Evolutionary conservation across 176 grass and related monocot genomes (phyloP).

Genomic region (Thinopyrum elongatum): DNA sequence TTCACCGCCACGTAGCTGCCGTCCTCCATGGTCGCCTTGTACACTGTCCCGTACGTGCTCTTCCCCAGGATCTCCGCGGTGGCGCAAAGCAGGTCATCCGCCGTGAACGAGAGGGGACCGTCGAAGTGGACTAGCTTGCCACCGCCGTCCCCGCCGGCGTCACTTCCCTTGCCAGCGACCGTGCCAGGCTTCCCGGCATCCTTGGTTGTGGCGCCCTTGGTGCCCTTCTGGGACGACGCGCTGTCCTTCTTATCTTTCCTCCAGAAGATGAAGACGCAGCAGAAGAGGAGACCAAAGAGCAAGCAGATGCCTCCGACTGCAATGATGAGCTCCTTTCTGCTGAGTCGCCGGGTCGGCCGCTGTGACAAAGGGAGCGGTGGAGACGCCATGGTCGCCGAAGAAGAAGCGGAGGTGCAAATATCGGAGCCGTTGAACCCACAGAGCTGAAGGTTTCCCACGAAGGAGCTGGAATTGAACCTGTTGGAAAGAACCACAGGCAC

Average conservation of each 20-base stretch:
- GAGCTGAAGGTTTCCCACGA: conserved; percentile 76
- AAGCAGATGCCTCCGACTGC: conserved; percentile 58
- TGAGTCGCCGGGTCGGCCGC: conserved; percentile 47
- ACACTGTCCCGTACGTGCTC: conserved; percentile 96
- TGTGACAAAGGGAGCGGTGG: conserved; percentile 35
- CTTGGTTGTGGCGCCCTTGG: conserved; percentile 23
- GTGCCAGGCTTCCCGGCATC: conserved; percentile 43
- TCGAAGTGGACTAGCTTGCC: conserved; percentile 92
- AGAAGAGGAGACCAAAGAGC: conserved; percentile 67
- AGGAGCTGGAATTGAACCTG: conserved; percentile 92
- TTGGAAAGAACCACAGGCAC: conserved; percentile 65
- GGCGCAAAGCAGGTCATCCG: conserved; percentile 90
- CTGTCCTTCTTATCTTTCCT: conserved; percentile 45
- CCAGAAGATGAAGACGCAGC: conserved; percentile 65
- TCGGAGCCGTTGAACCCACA: conserved; percentile 74
- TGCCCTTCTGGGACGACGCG: conserved; percentile 31
- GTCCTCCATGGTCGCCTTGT: conserved; percentile 91
- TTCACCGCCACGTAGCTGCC: conserved; percentile 89
- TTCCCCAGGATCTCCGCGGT: conserved; percentile 98
- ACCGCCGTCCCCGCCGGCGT: conserved; percentile 47
- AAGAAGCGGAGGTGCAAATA: conserved; percentile 68
- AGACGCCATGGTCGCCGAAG: conserved; percentile 32
- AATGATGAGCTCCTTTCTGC: conserved; percentile 67
- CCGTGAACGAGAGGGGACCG: conserved; percentile 66
- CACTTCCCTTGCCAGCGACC: conserved; percentile 7